Percentiles rank a stretch among this genome's conserved stretches.
phyloP scores from a whole-genome alignment of 495 filamentous ascomycete genomes.

The Neurospora tetraspora region DNA sequence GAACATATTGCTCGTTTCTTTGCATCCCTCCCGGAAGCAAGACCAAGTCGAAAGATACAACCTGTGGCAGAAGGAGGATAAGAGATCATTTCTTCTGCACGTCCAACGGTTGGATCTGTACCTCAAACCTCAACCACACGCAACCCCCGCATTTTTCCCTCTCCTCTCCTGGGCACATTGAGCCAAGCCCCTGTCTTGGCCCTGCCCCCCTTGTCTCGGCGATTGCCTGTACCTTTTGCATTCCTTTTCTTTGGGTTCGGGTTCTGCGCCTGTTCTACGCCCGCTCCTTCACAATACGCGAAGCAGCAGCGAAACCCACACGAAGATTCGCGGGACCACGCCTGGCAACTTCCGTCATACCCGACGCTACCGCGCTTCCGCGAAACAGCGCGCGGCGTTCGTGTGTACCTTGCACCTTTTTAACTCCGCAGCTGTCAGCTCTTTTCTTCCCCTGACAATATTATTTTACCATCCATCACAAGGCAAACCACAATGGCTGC shows the following conservation, averaged over 20 bases:
- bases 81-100: not conserved
- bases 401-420: not conserved
- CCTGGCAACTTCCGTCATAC: not conserved
- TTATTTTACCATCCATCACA: not conserved
- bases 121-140: not conserved
- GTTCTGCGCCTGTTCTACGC: not conserved
- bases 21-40: not conserved
- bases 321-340: not conserved
- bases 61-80: not conserved
- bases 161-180: not conserved
- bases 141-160: not conserved
- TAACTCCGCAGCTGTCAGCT: not conserved
- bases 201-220: not conserved
- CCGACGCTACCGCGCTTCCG: not conserved
- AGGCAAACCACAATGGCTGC: conserved; percentile 30
- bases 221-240: not conserved
- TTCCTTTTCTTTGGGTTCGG: not conserved
- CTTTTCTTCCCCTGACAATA: not conserved
- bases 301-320: not conserved
- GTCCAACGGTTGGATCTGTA: not conserved
- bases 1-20: not conserved
- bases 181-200: not conserved
- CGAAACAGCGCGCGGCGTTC: not conserved
- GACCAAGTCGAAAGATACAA: not conserved
- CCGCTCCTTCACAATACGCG: not conserved